Evolutionary conservation across 768 basidiomycete genomes (phyloP).

Genomic region (Fomitopsis serialis): DNA sequence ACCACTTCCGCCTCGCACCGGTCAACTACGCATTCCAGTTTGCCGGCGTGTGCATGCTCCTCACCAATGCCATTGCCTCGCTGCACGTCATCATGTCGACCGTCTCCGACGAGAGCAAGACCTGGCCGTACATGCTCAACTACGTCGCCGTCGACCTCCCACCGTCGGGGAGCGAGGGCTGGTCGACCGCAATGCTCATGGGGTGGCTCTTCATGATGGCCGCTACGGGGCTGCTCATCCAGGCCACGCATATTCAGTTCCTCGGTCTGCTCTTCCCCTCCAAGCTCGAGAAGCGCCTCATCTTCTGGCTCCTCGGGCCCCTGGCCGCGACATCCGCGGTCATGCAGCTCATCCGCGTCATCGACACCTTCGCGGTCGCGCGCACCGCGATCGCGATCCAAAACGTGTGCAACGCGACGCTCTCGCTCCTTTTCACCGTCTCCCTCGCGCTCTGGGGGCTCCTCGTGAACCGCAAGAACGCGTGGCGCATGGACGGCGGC

Average conservation of each 20-base stretch:
- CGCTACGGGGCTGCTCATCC: conserved; percentile 75
- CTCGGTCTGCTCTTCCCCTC: conserved; percentile 94
- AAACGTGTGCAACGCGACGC: conserved; percentile 93
- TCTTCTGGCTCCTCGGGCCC: conserved; percentile 82
- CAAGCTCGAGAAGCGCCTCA: conserved; percentile 77
- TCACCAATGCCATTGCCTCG: conserved; percentile 73
- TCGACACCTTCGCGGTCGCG: conserved; percentile 33
- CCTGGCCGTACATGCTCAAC: conserved; percentile 95
- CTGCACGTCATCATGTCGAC: conserved; percentile 68
- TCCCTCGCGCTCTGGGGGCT: conserved; percentile 93
- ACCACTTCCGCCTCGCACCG: conserved; percentile 91
- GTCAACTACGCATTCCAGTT: conserved; percentile 91
- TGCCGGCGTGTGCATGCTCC: conserved; percentile 73
- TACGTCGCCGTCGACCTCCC: conserved; percentile 84
- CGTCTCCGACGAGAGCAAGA: conserved; percentile 53
- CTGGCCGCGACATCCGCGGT: conserved; percentile 79
- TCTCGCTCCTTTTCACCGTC: conserved; percentile 88
- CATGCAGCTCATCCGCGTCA: conserved; percentile 79
- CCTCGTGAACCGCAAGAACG: conserved; percentile 80
- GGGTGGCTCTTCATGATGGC: conserved; percentile 90
- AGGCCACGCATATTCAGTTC: conserved; percentile 98
- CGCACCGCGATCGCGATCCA: conserved; percentile 67
- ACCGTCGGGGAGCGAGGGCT: conserved; percentile 40
- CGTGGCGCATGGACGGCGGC: conserved; percentile 96
- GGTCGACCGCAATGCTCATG: conserved; percentile 60